Conservation (phyloP, 1,139 yeast genomes). For the Hanseniaspora uvarum region DNA sequence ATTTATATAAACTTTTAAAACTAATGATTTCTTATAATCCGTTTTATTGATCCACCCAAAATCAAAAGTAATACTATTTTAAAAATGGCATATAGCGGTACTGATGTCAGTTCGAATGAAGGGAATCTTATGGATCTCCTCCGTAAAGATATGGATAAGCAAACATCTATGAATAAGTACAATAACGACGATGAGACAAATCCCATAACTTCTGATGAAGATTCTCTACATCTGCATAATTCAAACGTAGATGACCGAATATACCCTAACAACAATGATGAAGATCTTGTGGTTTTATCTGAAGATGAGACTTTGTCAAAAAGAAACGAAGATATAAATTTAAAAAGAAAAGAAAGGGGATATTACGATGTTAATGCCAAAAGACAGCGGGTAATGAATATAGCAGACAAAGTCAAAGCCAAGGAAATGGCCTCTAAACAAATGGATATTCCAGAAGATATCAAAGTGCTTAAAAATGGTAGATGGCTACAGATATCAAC, state of each 20-base stretch:
- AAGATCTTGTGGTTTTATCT: not conserved
- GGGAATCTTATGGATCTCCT: not conserved
- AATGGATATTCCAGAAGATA: constrained; percentile 1
- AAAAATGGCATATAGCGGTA: not conserved
- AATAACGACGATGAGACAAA: too few species aligned
- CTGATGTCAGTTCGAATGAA: not conserved
- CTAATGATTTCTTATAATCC: too few species aligned
- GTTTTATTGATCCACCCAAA: too few species aligned
- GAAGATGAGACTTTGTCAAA: not conserved
- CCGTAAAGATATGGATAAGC: not conserved
- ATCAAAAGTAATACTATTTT: too few species aligned
- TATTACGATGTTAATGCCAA: not conserved
- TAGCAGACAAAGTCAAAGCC: not conserved
- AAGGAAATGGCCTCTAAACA: not conserved
- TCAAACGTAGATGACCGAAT: not conserved
- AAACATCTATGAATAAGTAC: not conserved
- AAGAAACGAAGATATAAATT: not conserved
- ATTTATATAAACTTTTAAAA: too few species aligned
- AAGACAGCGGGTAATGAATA: constrained; percentile 1
- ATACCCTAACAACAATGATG: not conserved
- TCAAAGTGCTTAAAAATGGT: constrained; percentile 10
- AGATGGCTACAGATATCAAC: constrained; percentile 1
- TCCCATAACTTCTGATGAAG: not conserved
- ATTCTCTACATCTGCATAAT: not conserved
- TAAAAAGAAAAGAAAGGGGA: not conserved